Base-by-base conservation (phyloP, 2,329 filamentous ascomycete genomes). In the Aspergillus alliaceus region DNA sequence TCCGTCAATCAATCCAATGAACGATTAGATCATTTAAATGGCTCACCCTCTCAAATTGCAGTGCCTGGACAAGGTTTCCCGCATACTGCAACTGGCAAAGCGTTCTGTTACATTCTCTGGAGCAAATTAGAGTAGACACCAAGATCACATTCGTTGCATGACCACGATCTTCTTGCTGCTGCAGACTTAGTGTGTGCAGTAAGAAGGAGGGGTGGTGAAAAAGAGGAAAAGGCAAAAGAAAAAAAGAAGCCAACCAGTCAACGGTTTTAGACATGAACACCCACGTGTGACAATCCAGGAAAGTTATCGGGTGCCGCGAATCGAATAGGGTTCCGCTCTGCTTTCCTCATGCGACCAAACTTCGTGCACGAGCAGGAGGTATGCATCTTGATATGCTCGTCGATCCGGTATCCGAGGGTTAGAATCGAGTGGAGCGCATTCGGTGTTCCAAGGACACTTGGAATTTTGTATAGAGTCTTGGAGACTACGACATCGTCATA, bases 261-360 rank as follows among this genome's bases (percentile, higher is more conserved):
- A 57, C 49, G 51, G 14, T 35, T 53, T 42, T 32, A 24, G 31
- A 47, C 40, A 37, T 44, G 32, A 53, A 55, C 34, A 29, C 59
- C 59, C 61, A 63, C 59, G 59, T 61, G 61, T 58, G 27, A 53
- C 37, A 24, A 53, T 55, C 49, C 54, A 20, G 57, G 55, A 53
- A 54, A 53, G 50, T 55, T 61, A 44, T 63, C 59, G 61, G 57
- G 46, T 55, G 57, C 59, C 59, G 58, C 40, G 47, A 56, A 40
- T 51, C n/a, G 24, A 44, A 51, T 40, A 51, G 25, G 56, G 50
- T 55, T 31, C 42, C 24, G 24, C 49, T 39, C 47, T 50, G 44
- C 51, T 47, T 50, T 48, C 29, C 31, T 39, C 25, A 37, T 39
- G 40, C 32, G 39, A 47, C 27, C 54, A 49, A 48, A 44, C 54